phyloP scores from a whole-genome alignment of 2,329 filamentous ascomycete genomes.

The Dactylellina sp. region DNA sequence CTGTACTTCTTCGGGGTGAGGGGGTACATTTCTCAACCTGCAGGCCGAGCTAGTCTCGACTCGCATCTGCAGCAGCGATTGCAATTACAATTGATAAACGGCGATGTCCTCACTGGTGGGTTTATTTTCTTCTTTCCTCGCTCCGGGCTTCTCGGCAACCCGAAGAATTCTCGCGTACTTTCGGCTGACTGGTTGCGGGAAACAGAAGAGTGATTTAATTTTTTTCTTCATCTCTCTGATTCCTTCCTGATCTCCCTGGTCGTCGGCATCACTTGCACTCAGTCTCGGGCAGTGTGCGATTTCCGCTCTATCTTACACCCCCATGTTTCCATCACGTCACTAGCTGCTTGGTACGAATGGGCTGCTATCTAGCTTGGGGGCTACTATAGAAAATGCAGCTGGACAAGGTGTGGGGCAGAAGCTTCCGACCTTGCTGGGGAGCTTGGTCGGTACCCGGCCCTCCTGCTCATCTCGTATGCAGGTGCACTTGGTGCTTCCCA shows the following conservation, averaged over 20 bases:
- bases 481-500: no score
- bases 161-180: constrained; percentile 54
- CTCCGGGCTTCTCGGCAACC: constrained; percentile 32
- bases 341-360: background rate
- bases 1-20: background rate
- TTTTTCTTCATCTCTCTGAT: constrained; percentile 4
- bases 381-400: background rate
- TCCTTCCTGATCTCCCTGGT: constrained; percentile 4
- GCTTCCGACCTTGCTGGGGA: no score
- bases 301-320: background rate
- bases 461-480: background rate
- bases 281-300: constrained; percentile 48
- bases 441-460: background rate
- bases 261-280: constrained; percentile 23
- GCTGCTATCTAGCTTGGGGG: background rate
- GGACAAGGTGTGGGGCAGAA: background rate
- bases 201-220: constrained; percentile 22
- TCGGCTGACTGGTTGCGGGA: constrained; percentile 18
- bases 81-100: constrained; percentile 39
- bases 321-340: constrained; percentile 40
- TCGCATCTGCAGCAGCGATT: background rate
- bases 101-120: constrained; percentile 55
- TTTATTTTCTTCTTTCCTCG: constrained; percentile 30
- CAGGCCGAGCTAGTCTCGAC: no score
- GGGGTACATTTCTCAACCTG: background rate